Base-by-base conservation (phyloP, 495 filamentous ascomycete genomes). In the Penicillium simplicissimum region DNA sequence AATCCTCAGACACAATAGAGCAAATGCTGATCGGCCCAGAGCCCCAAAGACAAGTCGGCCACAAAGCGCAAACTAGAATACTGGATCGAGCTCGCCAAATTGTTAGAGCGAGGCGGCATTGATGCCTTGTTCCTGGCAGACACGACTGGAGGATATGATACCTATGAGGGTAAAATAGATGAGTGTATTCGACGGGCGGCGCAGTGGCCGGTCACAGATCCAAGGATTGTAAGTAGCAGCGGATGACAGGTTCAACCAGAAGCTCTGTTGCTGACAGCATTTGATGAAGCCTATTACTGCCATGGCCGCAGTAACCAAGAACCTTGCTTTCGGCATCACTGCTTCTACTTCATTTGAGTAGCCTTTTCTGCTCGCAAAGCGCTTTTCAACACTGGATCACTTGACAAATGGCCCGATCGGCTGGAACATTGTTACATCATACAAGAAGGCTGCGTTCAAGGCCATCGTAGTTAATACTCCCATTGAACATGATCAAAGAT, bases 391-490 rank as follows among this genome's bases (percentile, higher is more conserved):
- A 1, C 64, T 89, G n/a, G 85, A 88, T 56, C 85, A 89, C 64
- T 72, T 87, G 19, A 87, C 84, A 0, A 73, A 81, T 1, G 86
- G 84, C 0, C 76, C 85, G 4, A 71, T 88, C 40, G 86, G 81
- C 0, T 88, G 85, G 87, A 89, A 88, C 58, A 87, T 89, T 38
- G 85, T 88, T 14, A 87, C 85, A 6, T 81, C 77, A 0, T 88
- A 81, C 70, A 83, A 82, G 67, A 85, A 87, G 57, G 72, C 81
- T 0, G 84, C 85, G 7, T 82, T 83, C 62, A 84, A 84, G 61
- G 82, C 82, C 6, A 82, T 86, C 53, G 85, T 84, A 0, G 65
- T 84, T 13, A 80, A 87, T 10, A 78, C 64, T 23, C 81, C 80
- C 0, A 84, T 85, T 35, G 80, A 84, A 51, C 86, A 88, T 65